Conservation (phyloP, 495 filamentous ascomycete genomes). For the Trichocladium antarcticum region DNA sequence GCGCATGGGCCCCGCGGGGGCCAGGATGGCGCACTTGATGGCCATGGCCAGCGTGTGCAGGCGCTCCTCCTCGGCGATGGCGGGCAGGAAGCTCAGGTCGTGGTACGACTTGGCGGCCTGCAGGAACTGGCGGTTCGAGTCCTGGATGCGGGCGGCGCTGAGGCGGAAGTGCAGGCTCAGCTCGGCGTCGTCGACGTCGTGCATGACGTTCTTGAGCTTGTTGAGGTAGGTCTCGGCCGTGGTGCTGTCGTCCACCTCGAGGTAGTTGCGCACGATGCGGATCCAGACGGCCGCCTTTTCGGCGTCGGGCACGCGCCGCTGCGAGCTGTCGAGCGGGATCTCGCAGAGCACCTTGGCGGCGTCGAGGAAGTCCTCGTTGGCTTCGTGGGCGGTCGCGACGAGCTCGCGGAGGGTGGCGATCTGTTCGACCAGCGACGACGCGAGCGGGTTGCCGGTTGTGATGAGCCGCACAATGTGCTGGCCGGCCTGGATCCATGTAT, state of each 20-base stretch:
- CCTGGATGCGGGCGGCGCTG: slow-evolving; percentile 82
- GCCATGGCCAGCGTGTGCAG: slow-evolving; percentile 74
- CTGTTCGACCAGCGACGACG: slow-evolving; percentile 70
- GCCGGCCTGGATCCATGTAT: slow-evolving; percentile 59
- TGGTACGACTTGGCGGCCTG: slow-evolving; percentile 82
- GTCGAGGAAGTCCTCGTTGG: slow-evolving; percentile 63
- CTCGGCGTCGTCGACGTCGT: slow-evolving; percentile 59
- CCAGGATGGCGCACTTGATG: slow-evolving; percentile 90
- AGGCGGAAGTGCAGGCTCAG: slow-evolving; percentile 76
- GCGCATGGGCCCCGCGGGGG: slow-evolving; percentile 78
- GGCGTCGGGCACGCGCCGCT: slow-evolving; percentile 66
- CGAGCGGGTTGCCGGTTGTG: slow-evolving; percentile 29
- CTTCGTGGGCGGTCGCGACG: slow-evolving; percentile 73
- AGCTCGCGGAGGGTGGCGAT: slow-evolving; percentile 69
- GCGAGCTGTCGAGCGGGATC: slow-evolving; percentile 78
- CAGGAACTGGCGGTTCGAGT: slow-evolving; percentile 83
- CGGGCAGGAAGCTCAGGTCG: slow-evolving; percentile 60
- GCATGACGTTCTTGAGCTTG: slow-evolving; percentile 82
- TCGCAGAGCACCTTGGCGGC: slow-evolving; percentile 69
- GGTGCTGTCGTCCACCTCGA: slow-evolving; percentile 88
- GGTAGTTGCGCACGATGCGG: slow-evolving; percentile 84
- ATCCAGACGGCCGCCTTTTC: slow-evolving; percentile 78
- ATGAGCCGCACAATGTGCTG: slow-evolving; percentile 56
- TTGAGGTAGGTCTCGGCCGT: slow-evolving; percentile 79
- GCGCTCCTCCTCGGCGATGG: slow-evolving; percentile 71